A percentile compares a stretch with the other conserved stretches of the same genome.
These are phyloP conservation scores for Metarhizium robertsii DNA, from an alignment of 2,329 filamentous ascomycete species.

Conservation along the genomic window DNA sequence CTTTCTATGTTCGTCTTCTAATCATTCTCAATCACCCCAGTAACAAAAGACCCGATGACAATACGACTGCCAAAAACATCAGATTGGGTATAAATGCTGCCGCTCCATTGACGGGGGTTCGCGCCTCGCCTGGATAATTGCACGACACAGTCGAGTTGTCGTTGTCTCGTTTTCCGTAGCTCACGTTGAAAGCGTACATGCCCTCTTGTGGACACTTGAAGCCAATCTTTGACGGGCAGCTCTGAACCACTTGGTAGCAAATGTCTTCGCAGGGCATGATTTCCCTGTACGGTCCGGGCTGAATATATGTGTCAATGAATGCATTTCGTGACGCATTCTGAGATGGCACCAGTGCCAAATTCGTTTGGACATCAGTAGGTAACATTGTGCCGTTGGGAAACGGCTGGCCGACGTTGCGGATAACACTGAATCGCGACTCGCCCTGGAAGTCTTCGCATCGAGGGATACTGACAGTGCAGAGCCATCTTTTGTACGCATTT, in stretches of 20 bases:
- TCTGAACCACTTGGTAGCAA: conserved; percentile 78
- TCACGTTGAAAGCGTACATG: conserved; percentile 23
- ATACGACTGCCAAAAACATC: neutral
- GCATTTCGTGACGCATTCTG: conserved; percentile 53
- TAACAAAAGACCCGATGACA: neutral
- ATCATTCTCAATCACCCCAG: neutral
- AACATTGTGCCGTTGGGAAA: conserved; percentile 62
- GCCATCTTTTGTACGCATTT: conserved; percentile 81
- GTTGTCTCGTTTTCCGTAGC: conserved; percentile 22
- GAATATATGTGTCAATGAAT: conserved; percentile 60
- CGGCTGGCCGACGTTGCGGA: conserved; percentile 59
- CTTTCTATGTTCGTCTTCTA: neutral
- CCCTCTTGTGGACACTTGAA: conserved; percentile 61
- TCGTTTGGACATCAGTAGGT: conserved; percentile 22
- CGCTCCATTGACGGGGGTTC: conserved; percentile 17
- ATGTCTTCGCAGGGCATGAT: conserved; percentile 79
- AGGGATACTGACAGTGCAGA: conserved; percentile 87
- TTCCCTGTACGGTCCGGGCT: conserved; percentile 89
- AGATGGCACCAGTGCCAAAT: conserved; percentile 13
- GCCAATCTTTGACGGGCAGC: conserved; percentile 66
- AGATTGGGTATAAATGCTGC: conserved; percentile 8
- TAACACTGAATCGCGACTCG: conserved; percentile 30
- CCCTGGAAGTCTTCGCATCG: conserved; percentile 78
- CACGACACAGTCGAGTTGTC: conserved; percentile 20
- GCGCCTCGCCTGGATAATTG: conserved; percentile 28